phyloP scores from a whole-genome alignment of 176 grass and related monocot species.

The Carex parvula region DNA sequence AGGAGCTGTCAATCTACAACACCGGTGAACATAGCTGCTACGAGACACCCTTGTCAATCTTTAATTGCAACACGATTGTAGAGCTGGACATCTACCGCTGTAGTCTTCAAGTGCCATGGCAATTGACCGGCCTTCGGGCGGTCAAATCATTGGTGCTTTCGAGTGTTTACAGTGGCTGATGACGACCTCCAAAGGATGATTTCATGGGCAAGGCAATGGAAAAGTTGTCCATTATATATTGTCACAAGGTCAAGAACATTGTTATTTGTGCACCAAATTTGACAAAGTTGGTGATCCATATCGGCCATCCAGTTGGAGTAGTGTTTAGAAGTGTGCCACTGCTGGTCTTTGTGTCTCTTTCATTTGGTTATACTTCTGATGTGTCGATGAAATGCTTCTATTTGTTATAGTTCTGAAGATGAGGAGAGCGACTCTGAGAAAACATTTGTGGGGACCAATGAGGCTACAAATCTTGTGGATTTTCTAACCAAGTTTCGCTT shows the following conservation, averaged over 20 bases:
- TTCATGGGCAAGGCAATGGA: background rate
- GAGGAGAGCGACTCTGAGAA: background rate
- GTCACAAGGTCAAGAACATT: slow-evolving; percentile 25
- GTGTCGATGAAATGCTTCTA: too few relatives aligned
- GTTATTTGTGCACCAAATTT: slow-evolving; percentile 5
- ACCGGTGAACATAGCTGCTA: background rate
- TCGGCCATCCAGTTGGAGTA: background rate
- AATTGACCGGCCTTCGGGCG: background rate
- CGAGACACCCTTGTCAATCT: too few relatives aligned
- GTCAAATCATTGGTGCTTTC: slow-evolving; percentile 18
- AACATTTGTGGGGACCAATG: slow-evolving; percentile 8
- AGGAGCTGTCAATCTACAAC: slow-evolving; percentile 19
- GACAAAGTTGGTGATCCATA: background rate
- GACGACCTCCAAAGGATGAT: slow-evolving; percentile 13
- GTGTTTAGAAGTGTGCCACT: background rate
- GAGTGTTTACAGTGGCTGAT: background rate
- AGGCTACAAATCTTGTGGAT: background rate
- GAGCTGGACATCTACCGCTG: too few relatives aligned
- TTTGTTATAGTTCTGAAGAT: too few relatives aligned
- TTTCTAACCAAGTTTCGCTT: slow-evolving; percentile 12
- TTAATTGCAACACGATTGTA: slow-evolving; percentile 18
- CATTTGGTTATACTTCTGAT: too few relatives aligned
- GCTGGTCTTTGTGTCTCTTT: background rate
- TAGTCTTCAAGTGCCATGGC: too few relatives aligned
- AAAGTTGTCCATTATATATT: background rate